Base-by-base conservation (phyloP, 2,329 filamentous ascomycete genomes). In the Cladosporium oxysporum region DNA sequence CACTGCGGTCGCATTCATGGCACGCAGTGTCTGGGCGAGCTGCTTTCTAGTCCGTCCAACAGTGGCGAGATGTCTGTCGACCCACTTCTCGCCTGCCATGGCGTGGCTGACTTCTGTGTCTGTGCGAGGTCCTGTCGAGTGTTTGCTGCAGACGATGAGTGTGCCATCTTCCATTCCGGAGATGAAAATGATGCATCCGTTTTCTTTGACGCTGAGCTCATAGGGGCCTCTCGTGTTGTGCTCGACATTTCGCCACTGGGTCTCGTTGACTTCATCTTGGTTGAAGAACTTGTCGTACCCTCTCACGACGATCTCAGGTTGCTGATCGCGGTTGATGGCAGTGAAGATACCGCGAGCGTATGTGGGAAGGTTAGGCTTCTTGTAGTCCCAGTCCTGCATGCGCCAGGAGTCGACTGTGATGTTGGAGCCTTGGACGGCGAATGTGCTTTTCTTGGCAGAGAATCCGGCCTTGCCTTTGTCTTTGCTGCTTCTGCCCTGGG, bases 271-370 rank as follows among this genome's bases (percentile, higher is more conserved):
- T 80, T 99, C 95, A 60, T 87, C 87, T 49, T 92, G 85, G 73
- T 99, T 99, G 87, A 99, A 99, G 82, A 99, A 99, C 80, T 99
- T 99, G 83, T 99, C 94, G 79, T 99, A 99, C 61, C 95, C 95
- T 72, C 95, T 87, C 58, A 92, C 88, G 1, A 86, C 91, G 71
- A 99, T 97, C 78, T 97, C 92, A 14, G 87, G 81, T 10, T 86
- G 82, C 10, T 88, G 88, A 29, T 86, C 82, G 59, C 84, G 81
- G 68, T 86, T 89, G 69, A 81, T 86, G 50, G 90, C 90, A n/a
- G 93, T 99, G 79, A 99, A 99, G 1, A 99, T 85, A 7, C 95
- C 95, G 63, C 95, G 89, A 6, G 95, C 93, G 77, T 97, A 97
- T 1, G 92, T 97, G 6, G 95, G 95, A 12, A 99, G 85, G 71